Conservation (phyloP, 1,284 basidiomycete species). For the Cutaneotrichosporon sp. region DNA sequence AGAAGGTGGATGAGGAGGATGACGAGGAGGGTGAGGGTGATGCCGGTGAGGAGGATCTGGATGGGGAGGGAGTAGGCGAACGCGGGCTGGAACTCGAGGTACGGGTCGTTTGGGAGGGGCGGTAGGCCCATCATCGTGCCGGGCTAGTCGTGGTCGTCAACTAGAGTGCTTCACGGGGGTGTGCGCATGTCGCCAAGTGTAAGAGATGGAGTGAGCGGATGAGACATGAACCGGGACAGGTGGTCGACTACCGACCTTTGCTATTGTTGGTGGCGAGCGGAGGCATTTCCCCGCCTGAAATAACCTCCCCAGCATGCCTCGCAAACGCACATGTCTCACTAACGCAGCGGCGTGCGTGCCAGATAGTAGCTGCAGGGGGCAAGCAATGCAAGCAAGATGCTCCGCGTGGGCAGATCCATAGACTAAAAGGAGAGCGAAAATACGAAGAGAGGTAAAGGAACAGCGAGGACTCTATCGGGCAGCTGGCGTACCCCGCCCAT, state of each 20-base stretch:
- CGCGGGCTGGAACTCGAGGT: constrained; percentile 69
- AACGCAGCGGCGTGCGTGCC: no score
- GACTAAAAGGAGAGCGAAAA: constrained; percentile 9
- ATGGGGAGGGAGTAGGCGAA: constrained; percentile 87
- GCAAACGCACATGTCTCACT: background rate
- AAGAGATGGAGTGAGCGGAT: background rate
- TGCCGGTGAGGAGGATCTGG: constrained; percentile 83
- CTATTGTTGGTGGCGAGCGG: background rate
- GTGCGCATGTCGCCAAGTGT: background rate
- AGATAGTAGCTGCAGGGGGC: no score
- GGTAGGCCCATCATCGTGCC: constrained; percentile 3
- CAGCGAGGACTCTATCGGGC: background rate
- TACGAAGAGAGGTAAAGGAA: background rate
- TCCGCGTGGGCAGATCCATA: background rate
- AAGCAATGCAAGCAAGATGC: background rate
- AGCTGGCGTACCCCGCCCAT: constrained; percentile 18
- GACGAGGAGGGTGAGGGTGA: constrained; percentile 80
- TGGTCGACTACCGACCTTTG: background rate
- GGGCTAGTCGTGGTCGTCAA: background rate
- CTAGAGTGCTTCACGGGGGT: background rate
- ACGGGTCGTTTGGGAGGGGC: constrained; percentile 61
- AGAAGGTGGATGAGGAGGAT: constrained; percentile 90
- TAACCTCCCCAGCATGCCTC: no score
- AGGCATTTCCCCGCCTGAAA: background rate
- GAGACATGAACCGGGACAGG: no score